Percentiles rank a stretch among this genome's conserved stretches.
phyloP scores from a whole-genome alignment of 257 asterid species.

The Perilla frutescens region DNA sequence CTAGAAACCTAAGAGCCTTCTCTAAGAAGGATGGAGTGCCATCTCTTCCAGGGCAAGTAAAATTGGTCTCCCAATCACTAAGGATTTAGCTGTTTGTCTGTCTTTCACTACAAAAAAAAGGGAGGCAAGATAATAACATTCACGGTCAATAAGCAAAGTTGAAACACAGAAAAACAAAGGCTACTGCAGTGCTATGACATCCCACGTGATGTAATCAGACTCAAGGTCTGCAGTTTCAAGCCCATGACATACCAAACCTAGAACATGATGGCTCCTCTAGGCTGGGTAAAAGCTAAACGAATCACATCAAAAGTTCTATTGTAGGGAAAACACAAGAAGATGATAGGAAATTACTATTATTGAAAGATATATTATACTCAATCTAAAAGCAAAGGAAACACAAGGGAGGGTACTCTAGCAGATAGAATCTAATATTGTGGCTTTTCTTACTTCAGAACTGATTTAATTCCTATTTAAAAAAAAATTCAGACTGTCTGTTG shows the following conservation, averaged over 20 bases:
- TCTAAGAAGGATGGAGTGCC: constrained; percentile 98
- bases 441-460: not conserved
- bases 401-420: not conserved
- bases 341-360: not conserved
- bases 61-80: constrained; percentile 91
- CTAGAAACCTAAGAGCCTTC: constrained; percentile 92
- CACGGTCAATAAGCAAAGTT: constrained; percentile 10
- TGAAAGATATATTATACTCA: not conserved
- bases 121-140: constrained; percentile 27
- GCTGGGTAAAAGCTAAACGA: constrained; percentile 2
- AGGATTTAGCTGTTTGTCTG: constrained; percentile 68
- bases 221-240: constrained; percentile 20
- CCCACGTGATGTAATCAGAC: not conserved
- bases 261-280: not conserved
- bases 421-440: not conserved
- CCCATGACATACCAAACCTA: constrained; percentile 13
- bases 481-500: not conserved
- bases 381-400: not conserved
- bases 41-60: constrained; percentile 98
- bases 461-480: not conserved
- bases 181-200: not conserved
- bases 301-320: not conserved
- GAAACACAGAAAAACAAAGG: constrained; percentile 22
- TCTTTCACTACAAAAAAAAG: constrained; percentile 67
- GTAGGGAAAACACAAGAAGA: not conserved